A percentile compares a stretch with the other conserved stretches of the same genome.
Evolutionary conservation across 2,329 filamentous ascomycete species (phyloP).

Genomic region (Talaromyces funiculosus): DNA sequence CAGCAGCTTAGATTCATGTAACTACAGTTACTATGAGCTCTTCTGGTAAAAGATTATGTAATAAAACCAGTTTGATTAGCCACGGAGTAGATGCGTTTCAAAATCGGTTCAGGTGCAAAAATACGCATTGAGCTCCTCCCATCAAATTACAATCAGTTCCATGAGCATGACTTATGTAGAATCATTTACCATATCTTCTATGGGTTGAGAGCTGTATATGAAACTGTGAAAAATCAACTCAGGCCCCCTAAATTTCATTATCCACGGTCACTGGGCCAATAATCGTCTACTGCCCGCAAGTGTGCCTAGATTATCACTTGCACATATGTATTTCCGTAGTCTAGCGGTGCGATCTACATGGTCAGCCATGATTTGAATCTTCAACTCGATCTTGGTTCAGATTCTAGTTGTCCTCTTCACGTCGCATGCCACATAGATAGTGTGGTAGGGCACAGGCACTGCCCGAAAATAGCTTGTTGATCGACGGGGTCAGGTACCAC

Average conservation of each 20-base stretch:
- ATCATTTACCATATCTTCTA: too few relatives aligned
- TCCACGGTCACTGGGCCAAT: too few relatives aligned
- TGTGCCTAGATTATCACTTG: background rate
- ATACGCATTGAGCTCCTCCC: background rate
- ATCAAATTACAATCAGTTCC: background rate
- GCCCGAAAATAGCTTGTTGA: background rate
- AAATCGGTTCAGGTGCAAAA: background rate
- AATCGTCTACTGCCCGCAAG: background rate
- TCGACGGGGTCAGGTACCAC: constrained; percentile 1
- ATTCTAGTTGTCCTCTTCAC: background rate
- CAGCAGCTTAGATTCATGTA: too few relatives aligned
- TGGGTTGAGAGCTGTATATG: too few relatives aligned
- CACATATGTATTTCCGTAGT: background rate
- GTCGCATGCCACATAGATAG: background rate
- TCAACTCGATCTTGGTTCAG: background rate
- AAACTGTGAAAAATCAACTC: too few relatives aligned
- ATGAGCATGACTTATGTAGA: background rate
- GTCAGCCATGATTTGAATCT: background rate
- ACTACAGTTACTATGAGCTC: background rate
- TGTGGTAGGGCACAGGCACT: background rate
- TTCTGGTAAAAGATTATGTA: background rate
- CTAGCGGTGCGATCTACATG: background rate
- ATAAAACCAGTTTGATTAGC: too few relatives aligned
- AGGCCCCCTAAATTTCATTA: background rate
- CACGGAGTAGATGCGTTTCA: background rate